Base-by-base conservation (phyloP, 805 yeast genomes). In the Yarrowia porcina region DNA sequence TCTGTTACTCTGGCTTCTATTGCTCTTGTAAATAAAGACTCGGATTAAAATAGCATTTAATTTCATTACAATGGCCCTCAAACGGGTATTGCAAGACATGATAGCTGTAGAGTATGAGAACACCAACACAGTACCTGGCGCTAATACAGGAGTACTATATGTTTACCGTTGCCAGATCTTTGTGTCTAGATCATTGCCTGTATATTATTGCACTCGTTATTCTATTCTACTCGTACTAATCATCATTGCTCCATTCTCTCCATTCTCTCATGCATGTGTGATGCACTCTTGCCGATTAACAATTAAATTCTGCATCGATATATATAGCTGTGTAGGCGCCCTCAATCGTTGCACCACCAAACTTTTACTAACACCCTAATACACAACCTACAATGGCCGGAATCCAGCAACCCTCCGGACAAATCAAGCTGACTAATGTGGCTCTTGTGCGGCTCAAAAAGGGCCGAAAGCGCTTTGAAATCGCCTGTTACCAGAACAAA, bases 401-500 rank as follows among this genome's bases (percentile, higher is more conserved):
- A 17, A 90, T 92, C 65, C 86, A 87, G 67, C 98, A 94, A 75
- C 99, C 99, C 2, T 82, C 85, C 15, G 85, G 89, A 36, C 96
- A 90, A 74, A 92, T 94, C 67, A 88, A 85, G 72, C 81, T 94
- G 69, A 94, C 99, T 59, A 94, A 94, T 74, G 98, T 94, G 32
- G 91, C 98, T 28, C 79, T 93, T 64, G 97, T 94, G 49, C 82
- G 94, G 50, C 85, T 94, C 84, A 89, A 88, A 69, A 91, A 90
- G 73, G 97, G 79, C 42, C 90, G 90, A 72, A 89, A 90, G 74
- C 79, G 97, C 67, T 94, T 91, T 69, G 99, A 94, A 74, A 82
- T 94, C 47, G 98, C 98, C 0, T 94, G 99, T 71, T 94, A 94
- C 73, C 97, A 90, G 71, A 94, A 94, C 70, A 94, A 94, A 72